phyloP scores from a whole-genome alignment of 106 monocot species.

The Acorus gramineus region DNA sequence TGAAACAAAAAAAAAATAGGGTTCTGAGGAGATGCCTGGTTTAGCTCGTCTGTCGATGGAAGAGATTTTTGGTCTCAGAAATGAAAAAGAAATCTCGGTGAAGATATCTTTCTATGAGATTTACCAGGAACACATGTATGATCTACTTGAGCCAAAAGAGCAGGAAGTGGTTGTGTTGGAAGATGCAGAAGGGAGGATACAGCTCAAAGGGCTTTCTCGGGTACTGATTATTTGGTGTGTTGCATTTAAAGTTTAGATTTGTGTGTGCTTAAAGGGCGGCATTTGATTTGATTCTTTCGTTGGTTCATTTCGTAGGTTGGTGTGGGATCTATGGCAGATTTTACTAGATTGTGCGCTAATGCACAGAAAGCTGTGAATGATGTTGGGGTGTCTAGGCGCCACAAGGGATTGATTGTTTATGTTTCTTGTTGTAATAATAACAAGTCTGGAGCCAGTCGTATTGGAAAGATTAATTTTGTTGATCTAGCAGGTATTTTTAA shows the following conservation, averaged over 20 bases:
- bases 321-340: constrained; percentile 44
- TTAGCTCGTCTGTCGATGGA: constrained; percentile 28
- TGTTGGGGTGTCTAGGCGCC: constrained; percentile 10
- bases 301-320: constrained; percentile 17
- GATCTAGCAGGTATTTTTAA: constrained; percentile 35
- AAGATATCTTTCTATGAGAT: constrained; percentile 44
- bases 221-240: constrained; percentile 10
- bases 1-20: constrained; percentile 13
- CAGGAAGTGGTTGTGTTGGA: constrained; percentile 46
- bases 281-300: neutral
- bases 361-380: constrained; percentile 18
- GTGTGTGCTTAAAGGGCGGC: no score
- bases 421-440: constrained; percentile 19
- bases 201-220: constrained; percentile 62
- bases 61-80: constrained; percentile 19
- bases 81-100: constrained; percentile 21
- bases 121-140: constrained; percentile 48
- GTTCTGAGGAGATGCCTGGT: constrained; percentile 43
- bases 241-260: neutral
- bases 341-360: constrained; percentile 18
- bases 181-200: constrained; percentile 33
- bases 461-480: constrained; percentile 50
- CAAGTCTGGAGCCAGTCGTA: constrained; percentile 8
- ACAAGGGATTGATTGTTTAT: constrained; percentile 42
- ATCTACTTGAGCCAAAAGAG: constrained; percentile 42